These are phyloP conservation scores for Ustilago hordei DNA, from an alignment of 1,284 basidiomycete genomes.

Conservation along the genomic window DNA sequence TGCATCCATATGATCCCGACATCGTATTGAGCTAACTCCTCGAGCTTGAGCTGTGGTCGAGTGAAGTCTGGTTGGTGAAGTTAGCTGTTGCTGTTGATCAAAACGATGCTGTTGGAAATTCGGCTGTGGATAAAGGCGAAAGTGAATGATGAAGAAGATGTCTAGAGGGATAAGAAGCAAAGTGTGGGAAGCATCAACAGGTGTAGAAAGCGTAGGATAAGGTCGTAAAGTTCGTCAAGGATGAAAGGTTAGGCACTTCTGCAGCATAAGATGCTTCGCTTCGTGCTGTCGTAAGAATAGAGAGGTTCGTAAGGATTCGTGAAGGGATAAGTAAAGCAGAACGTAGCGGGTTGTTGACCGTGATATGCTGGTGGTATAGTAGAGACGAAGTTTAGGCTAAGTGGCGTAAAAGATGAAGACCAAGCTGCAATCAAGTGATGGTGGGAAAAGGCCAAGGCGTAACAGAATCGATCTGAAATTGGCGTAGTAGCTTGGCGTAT, in stretches of 20 bases:
- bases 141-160: not conserved
- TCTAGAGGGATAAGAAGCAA: not conserved
- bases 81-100: not conserved
- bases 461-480: not conserved
- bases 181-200: not conserved
- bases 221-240: conserved; percentile 28
- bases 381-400: not conserved
- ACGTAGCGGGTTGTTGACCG: not conserved
- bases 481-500: not conserved
- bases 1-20: conserved; percentile 17
- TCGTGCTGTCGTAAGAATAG: not conserved
- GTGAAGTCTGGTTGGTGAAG: not conserved
- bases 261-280: conserved; percentile 4
- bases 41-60: not conserved
- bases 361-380: not conserved
- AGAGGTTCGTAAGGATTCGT: not conserved
- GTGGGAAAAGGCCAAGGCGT: not conserved
- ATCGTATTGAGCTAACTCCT: conserved; percentile 7
- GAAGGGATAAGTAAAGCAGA: not conserved
- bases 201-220: conserved; percentile 13
- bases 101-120: not conserved
- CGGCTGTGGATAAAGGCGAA: not conserved
- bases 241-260: conserved; percentile 3
- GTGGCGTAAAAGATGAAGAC: not conserved
- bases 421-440: not conserved